phyloP scores from a whole-genome alignment of 192 early-diverging fungal species.

The Coemansia furcata region DNA sequence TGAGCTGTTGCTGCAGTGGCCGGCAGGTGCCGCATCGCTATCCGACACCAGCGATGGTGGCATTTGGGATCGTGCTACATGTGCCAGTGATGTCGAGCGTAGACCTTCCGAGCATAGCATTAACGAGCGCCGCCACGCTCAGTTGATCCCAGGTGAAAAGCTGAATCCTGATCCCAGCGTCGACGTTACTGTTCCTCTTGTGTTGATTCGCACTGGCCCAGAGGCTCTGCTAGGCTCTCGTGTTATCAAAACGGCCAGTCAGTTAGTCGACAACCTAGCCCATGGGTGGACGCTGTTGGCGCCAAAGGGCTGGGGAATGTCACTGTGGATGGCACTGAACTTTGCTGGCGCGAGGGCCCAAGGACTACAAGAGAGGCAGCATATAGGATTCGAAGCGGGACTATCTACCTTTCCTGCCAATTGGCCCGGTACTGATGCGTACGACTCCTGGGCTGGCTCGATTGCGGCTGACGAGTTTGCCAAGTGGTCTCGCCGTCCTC shows the following conservation, averaged over 20 bases:
- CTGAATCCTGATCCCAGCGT: constrained; percentile 42
- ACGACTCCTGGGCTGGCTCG: constrained; percentile 50
- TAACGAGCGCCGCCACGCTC: constrained; percentile 56
- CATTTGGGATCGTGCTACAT: constrained; percentile 60
- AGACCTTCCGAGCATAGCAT: constrained; percentile 57
- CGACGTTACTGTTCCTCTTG: constrained; percentile 73
- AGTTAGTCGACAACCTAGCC: constrained; percentile 31
- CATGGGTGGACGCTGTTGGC: constrained; percentile 83
- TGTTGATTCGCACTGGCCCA: constrained; percentile 77
- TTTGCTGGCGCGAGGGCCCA: constrained; percentile 85
- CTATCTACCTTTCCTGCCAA: constrained; percentile 81
- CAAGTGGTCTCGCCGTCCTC: constrained; percentile 67
- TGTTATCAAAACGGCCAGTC: constrained; percentile 48
- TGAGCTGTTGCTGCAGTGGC: constrained; percentile 59
- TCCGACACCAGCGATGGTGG: constrained; percentile 9
- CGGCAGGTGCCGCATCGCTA: constrained; percentile 48
- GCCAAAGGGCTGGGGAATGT: constrained; percentile 78
- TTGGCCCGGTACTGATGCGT: constrained; percentile 73
- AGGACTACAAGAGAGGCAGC: constrained; percentile 70
- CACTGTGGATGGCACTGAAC: constrained; percentile 83
- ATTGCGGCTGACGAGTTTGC: constrained; percentile 43
- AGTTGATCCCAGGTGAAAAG: constrained; percentile 72
- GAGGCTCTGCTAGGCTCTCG: constrained; percentile 26
- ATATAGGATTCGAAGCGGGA: constrained; percentile 74
- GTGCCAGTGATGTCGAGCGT: constrained; percentile 39